Evolutionary conservation across 192 early-diverging fungal genomes (phyloP), one percentile per base, ranked within the genome.

Genomic region (Pilaira anomala): DNA sequence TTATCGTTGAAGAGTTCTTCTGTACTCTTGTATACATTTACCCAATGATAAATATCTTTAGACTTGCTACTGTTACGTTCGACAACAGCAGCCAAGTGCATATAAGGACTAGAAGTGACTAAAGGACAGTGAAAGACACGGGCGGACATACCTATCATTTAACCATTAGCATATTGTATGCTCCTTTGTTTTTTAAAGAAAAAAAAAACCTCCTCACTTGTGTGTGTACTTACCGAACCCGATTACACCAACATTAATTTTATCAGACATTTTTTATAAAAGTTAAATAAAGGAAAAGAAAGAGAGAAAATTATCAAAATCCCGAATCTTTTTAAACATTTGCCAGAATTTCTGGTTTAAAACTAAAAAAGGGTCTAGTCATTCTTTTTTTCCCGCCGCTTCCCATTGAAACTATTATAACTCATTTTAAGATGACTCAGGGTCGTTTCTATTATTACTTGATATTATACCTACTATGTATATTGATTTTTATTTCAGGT

Each of bases 231-330:
- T 84, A 76, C 86, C 86, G 74, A 84, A 88, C 12, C 84, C 86
- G 58, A 88, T 77, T 24, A 88, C 80, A 50, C 82, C 86, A 55
- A 88, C 86, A 30, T 85, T 88, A 57, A 88, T 78, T 49, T 64
- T n/a, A 21, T n/a, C 18, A 55, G 56, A 42, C 56, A 58, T 58
- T 14, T 42, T 56, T 40, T 22, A 46, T 2, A 18, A n/a, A 46
- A 46, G 7, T 18, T 16, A 46, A 46, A 46, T 18, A 5, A 46
- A 46, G 13, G 13, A 19, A 46, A 46, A 16, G 16, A 19, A 46
- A 19, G 4, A 36, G 11, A 4, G 5, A 6, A 36, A 36, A 36
- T 36, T 9, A 36, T 4, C 30, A 36, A 36, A 36, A 36, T 36
- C 33, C 33, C 33, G 33, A 9, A 1, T 9, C 11, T 36, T 36